These are phyloP conservation scores for Cantharellus cinnabarinus DNA, from an alignment of 768 basidiomycete genomes.

Conservation along the genomic window DNA sequence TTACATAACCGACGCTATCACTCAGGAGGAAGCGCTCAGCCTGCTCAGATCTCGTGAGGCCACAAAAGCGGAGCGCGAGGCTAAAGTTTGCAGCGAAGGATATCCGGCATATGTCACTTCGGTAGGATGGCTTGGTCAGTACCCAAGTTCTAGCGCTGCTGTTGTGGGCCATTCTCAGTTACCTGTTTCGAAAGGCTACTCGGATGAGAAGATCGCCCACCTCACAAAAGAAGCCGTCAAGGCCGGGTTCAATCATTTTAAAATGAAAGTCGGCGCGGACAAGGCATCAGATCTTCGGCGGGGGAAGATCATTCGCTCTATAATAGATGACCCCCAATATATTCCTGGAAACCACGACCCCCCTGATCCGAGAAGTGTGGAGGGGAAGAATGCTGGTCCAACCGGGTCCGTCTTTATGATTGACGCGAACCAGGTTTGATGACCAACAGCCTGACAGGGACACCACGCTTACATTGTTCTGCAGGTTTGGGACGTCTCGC, in stretches of 20 bases:
- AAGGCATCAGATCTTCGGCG: constrained; percentile 67
- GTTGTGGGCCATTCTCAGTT: not conserved
- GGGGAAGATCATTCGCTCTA: constrained; percentile 73
- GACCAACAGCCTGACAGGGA: not conserved
- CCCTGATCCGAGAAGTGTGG: constrained; percentile 45
- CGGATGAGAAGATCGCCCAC: constrained; percentile 73
- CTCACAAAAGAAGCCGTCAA: constrained; percentile 72
- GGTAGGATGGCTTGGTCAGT: constrained; percentile 67
- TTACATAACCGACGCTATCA: constrained; percentile 88
- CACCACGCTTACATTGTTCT: not conserved
- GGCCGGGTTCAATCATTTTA: constrained; percentile 94
- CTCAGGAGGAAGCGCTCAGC: constrained; percentile 68
- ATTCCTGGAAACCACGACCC: constrained; percentile 38
- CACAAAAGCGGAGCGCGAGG: constrained; percentile 61
- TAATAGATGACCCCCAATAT: constrained; percentile 83
- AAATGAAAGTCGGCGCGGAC: constrained; percentile 92
- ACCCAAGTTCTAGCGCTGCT: not conserved
- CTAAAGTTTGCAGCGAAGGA: constrained; percentile 46
- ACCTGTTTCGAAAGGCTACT: constrained; percentile 39
- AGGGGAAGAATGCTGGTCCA: constrained; percentile 84
- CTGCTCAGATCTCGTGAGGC: constrained; percentile 61
- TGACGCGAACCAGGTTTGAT: constrained; percentile 62
- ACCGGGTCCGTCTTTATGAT: constrained; percentile 93
- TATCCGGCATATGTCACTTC: constrained; percentile 92
- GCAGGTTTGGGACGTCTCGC: constrained; percentile 70